Conservation (phyloP, 768 basidiomycete genomes). For the Hydnum rufescens region DNA sequence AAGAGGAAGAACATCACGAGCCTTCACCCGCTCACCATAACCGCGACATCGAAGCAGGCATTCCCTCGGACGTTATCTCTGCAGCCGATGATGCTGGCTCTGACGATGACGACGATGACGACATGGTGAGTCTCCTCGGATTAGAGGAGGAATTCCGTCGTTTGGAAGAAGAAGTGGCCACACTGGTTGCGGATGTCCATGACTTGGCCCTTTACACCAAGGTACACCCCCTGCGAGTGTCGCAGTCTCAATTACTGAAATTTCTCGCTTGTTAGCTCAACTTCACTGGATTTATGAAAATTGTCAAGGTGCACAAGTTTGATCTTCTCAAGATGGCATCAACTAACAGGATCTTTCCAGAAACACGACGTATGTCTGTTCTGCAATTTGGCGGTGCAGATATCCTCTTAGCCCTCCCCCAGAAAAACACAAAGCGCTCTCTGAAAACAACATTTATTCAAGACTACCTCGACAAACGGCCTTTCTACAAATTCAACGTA, state of each 20-base stretch:
- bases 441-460: slow-evolving; percentile 80
- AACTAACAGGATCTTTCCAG: slow-evolving; percentile 14
- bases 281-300: slow-evolving; percentile 98
- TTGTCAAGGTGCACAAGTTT: slow-evolving; percentile 48
- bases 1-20: slow-evolving; percentile 3
- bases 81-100: slow-evolving; percentile 6
- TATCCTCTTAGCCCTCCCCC: slow-evolving; percentile 6
- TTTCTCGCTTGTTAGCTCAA: slow-evolving; percentile 31
- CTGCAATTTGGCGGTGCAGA: no score
- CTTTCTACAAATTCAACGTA: slow-evolving; percentile 81
- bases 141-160: slow-evolving; percentile 72
- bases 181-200: slow-evolving; percentile 67
- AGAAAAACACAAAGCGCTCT: slow-evolving; percentile 82
- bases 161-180: slow-evolving; percentile 87
- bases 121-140: slow-evolving; percentile 34
- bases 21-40: slow-evolving; percentile 2
- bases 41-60: slow-evolving; percentile 8
- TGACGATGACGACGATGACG: slow-evolving; percentile 16
- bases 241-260: background rate
- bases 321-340: background rate
- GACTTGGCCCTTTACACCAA: slow-evolving; percentile 88
- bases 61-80: background rate
- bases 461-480: slow-evolving; percentile 80
- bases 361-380: slow-evolving; percentile 80
- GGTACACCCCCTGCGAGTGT: background rate